phyloP scores from a whole-genome alignment of 331 rosid species.

The Rosa hybrid region DNA sequence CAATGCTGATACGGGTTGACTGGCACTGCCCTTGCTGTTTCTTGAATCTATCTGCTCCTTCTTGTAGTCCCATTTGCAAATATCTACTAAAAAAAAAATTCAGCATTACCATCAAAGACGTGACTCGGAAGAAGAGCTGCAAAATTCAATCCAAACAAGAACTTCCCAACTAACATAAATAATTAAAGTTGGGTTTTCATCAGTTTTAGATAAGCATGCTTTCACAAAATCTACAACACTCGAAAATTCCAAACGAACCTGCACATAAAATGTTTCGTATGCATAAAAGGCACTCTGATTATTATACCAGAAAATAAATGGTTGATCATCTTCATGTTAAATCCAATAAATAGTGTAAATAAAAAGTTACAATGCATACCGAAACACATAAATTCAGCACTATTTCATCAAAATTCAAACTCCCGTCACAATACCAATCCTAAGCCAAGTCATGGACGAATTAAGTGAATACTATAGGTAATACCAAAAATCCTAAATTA shows the following conservation, averaged over 20 bases:
- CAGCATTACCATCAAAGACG: background rate
- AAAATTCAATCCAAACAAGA: background rate
- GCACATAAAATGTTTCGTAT: background rate
- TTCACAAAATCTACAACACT: background rate
- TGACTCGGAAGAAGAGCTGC: background rate
- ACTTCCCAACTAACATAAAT: background rate
- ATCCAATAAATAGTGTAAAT: background rate
- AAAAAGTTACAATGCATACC: too few species aligned
- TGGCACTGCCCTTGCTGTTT: slow-evolving; percentile 74
- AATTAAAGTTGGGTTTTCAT: too few species aligned
- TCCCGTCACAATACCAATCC: background rate
- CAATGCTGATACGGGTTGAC: slow-evolving; percentile 57
- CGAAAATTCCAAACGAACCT: background rate
- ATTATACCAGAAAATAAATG: background rate
- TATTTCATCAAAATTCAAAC: background rate
- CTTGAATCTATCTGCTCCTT: slow-evolving; percentile 54
- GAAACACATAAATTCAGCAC: background rate
- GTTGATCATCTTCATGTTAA: background rate
- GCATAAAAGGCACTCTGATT: background rate
- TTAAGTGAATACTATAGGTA: background rate
- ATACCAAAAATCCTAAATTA: background rate
- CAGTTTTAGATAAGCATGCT: background rate
- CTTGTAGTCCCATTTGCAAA: slow-evolving; percentile 62
- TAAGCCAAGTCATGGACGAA: background rate
- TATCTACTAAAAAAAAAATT: too few species aligned